Evolutionary conservation across 73 alveolate species (phyloP), one percentile per base, ranked within the genome.

Genomic region (Diophrys sp.): DNA sequence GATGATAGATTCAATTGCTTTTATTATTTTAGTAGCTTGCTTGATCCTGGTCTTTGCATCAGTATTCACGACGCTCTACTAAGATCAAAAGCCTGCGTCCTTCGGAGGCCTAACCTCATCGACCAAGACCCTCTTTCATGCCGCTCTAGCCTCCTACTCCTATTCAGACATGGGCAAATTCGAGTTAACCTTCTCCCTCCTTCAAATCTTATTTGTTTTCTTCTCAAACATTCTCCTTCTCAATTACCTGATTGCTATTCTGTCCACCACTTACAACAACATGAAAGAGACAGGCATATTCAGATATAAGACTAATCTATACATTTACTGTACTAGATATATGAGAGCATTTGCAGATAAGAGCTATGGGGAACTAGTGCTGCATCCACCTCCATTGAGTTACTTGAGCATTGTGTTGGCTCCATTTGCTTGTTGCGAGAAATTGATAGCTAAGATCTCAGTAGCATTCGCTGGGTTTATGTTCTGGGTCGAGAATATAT

Each of bases 221-320:
- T 23, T 85, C 31, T 56, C 92, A 0, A 85, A 85, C 77, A 62
- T 85, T 30, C 74, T 85, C 28, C 77, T 85, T 25, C 88, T 85
- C 66, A 85, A 85, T 79, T 85, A 57, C 79, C 68, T 85, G 32
- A 82, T 85, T 78, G 92, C 92, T 29, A 85, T 85, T 34, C 67
- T 85, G 26, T 57, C 87, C 5, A 78, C 92, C 0, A 82, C 83
- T 1, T 85, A 78, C 62, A 81, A 71, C 29, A 56, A 77, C 56
- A 85, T 85, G 92, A 85, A 71, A 67, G 83, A 85, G 44, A 31
- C 78, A 26, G 92, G 92, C 0, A 79, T 77, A 28, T 85, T 85
- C 75, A 73, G 77, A 25, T 85, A 57, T 62, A 85, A 73, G 34
- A 29, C 82, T 26, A 85, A 85, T 44, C 44, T 78, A 53, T 85